Percentiles rank a stretch among this genome's conserved stretches.
phyloP scores from a whole-genome alignment of 108 stramenopile species.

The Fistulifera solaris region DNA sequence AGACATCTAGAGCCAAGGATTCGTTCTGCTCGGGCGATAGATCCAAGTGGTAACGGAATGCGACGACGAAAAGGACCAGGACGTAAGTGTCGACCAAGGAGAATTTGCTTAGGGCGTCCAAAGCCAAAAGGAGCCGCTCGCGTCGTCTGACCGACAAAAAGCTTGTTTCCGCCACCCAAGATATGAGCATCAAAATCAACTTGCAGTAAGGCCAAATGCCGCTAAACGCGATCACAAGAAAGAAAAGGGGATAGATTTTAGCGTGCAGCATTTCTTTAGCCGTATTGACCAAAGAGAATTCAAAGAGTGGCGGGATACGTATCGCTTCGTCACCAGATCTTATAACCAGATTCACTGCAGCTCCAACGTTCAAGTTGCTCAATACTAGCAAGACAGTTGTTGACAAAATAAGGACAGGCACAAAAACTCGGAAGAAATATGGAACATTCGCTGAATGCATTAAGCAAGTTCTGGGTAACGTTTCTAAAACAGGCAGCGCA shows the following conservation, averaged over 20 bases:
- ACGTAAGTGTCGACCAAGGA: conserved; percentile 88
- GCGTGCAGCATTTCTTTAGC: conserved; percentile 74
- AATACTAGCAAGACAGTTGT: conserved; percentile 45
- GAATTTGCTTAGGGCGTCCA: conserved; percentile 87
- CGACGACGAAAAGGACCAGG: conserved; percentile 81
- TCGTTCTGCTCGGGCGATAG: conserved; percentile 18
- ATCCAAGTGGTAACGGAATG: conserved; percentile 80
- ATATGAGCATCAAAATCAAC: conserved; percentile 57
- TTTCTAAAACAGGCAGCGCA: not conserved
- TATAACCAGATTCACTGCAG: conserved; percentile 58
- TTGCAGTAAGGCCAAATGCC: conserved; percentile 92
- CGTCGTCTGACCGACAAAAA: conserved; percentile 17
- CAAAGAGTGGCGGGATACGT: conserved; percentile 45
- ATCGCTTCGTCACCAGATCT: conserved; percentile 20
- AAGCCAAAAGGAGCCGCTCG: conserved; percentile 54
- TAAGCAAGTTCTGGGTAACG: not conserved
- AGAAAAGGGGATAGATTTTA: conserved; percentile 74
- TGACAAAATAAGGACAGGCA: conserved; percentile 37
- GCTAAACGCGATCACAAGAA: conserved; percentile 76
- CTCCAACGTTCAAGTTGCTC: conserved; percentile 67
- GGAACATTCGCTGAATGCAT: conserved; percentile 2
- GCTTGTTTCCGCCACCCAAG: conserved; percentile 43
- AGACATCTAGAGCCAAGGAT: conserved; percentile 42
- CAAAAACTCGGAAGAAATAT: not conserved
- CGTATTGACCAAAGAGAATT: conserved; percentile 70